Evolutionary conservation across 2,329 filamentous ascomycete species (phyloP), one percentile per base, ranked within the genome.

Genomic region (Nothomitra cinnamomea): DNA sequence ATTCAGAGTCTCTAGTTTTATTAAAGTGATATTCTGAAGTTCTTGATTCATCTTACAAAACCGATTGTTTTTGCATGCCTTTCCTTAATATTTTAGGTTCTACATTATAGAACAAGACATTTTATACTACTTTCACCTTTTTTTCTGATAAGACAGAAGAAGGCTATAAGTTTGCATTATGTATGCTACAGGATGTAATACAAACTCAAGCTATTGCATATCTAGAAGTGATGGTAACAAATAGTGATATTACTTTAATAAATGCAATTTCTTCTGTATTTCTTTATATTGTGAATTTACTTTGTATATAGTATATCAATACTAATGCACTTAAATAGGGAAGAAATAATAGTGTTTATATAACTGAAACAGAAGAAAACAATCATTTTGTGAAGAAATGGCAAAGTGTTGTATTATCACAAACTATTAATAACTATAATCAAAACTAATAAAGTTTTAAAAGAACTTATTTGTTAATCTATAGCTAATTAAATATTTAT

Each of bases 81-180:
- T 21, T 51, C 8, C 22, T 35, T 3, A 22, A 45, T 45, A 45
- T 45, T 45, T 5, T 45, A 5, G 41, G 41, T 3, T 45, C 41
- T 7, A 32, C 48, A 17, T 4, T 2, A n/a, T 19, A 7, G 13
- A 19, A 35, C 17, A 51, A 4, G 17, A 51, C 22, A 35, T 51
- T 51, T 51, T 51, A 51, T 51, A n/a, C 35, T n/a, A 24, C 17
- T 19, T 51, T 51, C 32, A 15, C n/a, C 2, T 51, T 51, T 21
- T 17, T 51, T 12, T 38, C 25, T 6, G 5, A 13, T 51, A n/a
- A 51, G n/a, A 51, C 25, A 5, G 21, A 51, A 32, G 35, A 51
- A 38, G 35, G 32, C 17, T 51, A 51, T 51, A 32, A 17, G n/a
- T 5, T 2, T 25, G 48, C 48, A 22, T 51, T 51, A 38, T 8